Conservation (phyloP, 768 basidiomycete species). For the Botryobasidium botryosum region DNA sequence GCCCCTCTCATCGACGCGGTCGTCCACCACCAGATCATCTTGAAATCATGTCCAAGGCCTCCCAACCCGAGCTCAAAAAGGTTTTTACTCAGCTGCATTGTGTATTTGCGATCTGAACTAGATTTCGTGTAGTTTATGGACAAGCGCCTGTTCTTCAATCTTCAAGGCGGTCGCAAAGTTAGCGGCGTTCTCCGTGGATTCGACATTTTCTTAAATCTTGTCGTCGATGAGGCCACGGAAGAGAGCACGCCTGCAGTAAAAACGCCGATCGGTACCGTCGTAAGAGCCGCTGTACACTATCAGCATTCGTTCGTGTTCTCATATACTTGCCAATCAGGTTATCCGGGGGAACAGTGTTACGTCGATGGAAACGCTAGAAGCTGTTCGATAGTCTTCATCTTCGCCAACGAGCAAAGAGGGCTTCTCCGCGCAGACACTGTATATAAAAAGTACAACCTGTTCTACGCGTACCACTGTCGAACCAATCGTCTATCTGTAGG, state of each 20-base stretch:
- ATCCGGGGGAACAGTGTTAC: constrained; percentile 94
- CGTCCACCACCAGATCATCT: neutral
- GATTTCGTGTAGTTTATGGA: constrained; percentile 74
- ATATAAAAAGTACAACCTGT: too few species aligned
- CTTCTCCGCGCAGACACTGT: too few species aligned
- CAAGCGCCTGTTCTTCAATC: constrained; percentile 85
- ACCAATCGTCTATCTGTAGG: too few species aligned
- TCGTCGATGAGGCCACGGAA: constrained; percentile 89
- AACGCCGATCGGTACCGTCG: constrained; percentile 81
- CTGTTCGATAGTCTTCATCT: too few species aligned
- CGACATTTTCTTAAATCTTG: constrained; percentile 96
- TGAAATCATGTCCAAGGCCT: constrained; percentile 69
- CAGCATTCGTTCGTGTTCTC: neutral
- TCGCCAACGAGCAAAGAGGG: too few species aligned
- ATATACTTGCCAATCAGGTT: constrained; percentile 35
- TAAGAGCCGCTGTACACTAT: constrained; percentile 26
- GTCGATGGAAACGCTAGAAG: constrained; percentile 79
- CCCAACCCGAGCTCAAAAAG: constrained; percentile 97
- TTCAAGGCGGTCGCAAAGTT: constrained; percentile 91
- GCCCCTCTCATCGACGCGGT: too few species aligned
- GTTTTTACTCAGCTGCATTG: constrained; percentile 26
- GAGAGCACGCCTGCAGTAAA: constrained; percentile 82
- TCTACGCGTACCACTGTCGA: too few species aligned
- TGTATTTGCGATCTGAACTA: neutral
- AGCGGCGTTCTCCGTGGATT: constrained; percentile 91